Base-by-base conservation (phyloP, 2,329 filamentous ascomycete genomes). In the Clarireedia hainanense region DNA sequence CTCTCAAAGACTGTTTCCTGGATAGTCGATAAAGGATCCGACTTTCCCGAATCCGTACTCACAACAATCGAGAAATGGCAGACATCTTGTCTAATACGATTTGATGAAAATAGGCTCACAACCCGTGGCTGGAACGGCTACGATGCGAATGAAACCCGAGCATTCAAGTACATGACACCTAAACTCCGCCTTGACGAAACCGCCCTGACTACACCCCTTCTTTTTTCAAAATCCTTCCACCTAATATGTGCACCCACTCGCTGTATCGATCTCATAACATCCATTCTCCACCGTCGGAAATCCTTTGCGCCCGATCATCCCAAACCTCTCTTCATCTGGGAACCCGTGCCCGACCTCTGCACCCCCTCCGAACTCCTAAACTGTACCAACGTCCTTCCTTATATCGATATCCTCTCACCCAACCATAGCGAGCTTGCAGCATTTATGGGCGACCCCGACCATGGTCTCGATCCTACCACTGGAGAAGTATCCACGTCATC, bases 121-220 rank as follows among this genome's bases (percentile, higher is more conserved):
- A 99, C 94, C 0, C 83, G 90, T 47, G 91, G 88, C 47, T 96
- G 90, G 89, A 97, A 97, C 69, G 88, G 88, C 50, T 97, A 97
- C 68, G 83, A 85, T 39, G 79, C 81, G 34, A 78, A 82, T 52
- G 81, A 88, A 69, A 80, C 84, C 61, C 76, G 80, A 71, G 85
- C 85, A 6, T 99, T 99, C 76, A 85, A 83, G 69, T 99, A 97
- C 70, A 77, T 84, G 52, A 96, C 91, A 0, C 86, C 89, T 1
- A 97, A 96, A 73, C 77, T 88, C 61, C 86, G 91, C 5, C 76
- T 99, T 15, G 86, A 88, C 4, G 85, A 85, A 34, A 73, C 79
- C 10, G 87, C 91, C 67, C 77, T 97, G 9, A 81, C 80, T 15
- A 76, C 79, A 36, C 68, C 75, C 0, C 76, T 95, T 30, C 76